These are phyloP conservation scores for Pestalotiopsis sp. DNA, from an alignment of 2,329 filamentous ascomycete genomes.

Conservation along the genomic window DNA sequence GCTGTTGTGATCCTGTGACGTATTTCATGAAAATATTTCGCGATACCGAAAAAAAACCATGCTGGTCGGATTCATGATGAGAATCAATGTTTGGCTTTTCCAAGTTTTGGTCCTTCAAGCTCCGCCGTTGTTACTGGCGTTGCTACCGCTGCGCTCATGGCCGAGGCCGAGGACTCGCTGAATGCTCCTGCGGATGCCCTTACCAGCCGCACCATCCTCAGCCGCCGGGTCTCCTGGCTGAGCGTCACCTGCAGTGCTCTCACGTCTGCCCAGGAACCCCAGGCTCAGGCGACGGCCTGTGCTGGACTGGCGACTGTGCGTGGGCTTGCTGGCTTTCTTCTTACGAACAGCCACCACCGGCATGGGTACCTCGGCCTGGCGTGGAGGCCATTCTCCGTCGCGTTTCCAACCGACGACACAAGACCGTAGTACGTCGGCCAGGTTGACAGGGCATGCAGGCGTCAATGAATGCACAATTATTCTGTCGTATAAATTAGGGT, in stretches of 20 bases:
- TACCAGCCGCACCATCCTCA: slow-evolving; percentile 17
- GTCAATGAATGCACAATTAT: slow-evolving; percentile 79
- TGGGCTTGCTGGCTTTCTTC: slow-evolving; percentile 33
- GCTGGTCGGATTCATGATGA: background rate
- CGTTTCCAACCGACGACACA: slow-evolving; percentile 92
- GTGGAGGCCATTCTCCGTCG: slow-evolving; percentile 90
- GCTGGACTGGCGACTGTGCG: slow-evolving; percentile 26
- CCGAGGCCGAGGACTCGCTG: slow-evolving; percentile 37
- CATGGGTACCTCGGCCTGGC: slow-evolving; percentile 47
- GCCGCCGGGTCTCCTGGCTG: slow-evolving; percentile 13
- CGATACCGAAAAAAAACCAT: background rate
- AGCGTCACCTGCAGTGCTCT: slow-evolving; percentile 27
- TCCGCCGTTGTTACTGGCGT: slow-evolving; percentile 17
- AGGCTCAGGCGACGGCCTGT: slow-evolving; percentile 48
- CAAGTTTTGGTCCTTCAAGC: background rate
- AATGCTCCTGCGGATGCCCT: slow-evolving; percentile 35
- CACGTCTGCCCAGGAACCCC: slow-evolving; percentile 44
- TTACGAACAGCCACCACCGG: slow-evolving; percentile 40
- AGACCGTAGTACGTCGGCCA: slow-evolving; percentile 76
- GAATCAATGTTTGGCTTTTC: background rate
- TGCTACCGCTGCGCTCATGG: slow-evolving; percentile 25
- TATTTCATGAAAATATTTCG: background rate
- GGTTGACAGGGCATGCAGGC: slow-evolving; percentile 85
- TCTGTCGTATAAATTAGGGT: slow-evolving; percentile 86
- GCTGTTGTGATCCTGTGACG: background rate